Evolutionary conservation across 306 rosid genomes (phyloP), one percentile per base, ranked within the genome.

Genomic region (Cercis canadensis): DNA sequence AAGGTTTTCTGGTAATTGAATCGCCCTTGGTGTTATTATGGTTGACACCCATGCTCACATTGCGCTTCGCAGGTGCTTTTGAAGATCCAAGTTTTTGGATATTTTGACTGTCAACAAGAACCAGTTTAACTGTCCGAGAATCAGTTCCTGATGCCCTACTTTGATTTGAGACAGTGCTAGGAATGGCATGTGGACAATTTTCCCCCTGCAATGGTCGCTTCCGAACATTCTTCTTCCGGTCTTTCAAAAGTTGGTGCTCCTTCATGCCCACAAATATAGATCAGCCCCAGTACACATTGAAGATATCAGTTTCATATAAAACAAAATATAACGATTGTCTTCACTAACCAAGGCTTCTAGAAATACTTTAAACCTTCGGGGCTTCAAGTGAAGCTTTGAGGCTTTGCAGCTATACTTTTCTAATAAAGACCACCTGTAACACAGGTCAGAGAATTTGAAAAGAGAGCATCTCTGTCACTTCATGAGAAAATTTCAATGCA

Each of bases 391-490:
- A 81, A 86, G 90, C 81, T 86, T 86, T 55, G 90, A 86, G 43
- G 90, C 88, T 75, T 83, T 86, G 73, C 90, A 86, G 75, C 90
- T 86, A 73, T 86, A 83, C 70, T 86, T 86, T 81, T 86, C 90
- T 73, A 86, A 62, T 72, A 86, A 86, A 19, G 90, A 86, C 90
- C 90, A 86, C 90, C 90, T 86, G 75, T 54, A 24, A 57, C 54
- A 65, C 36, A 58, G 13, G 19, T 59, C 39, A 49, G 32, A 47
- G 51, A 75, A 41, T 31, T 52, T 5, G 29, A 1, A 24, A 52
- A 29, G 31, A 65, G 60, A 63, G 29, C 34, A 47, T 62, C 69
- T 64, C 55, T 36, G 69, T 17, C 62, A 64, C 17, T 72, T 17
- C 18, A 64, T 24, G 40, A 2, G 12, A 70, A 49, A 53, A 4